Percentiles rank a stretch among this genome's conserved stretches.
phyloP scores from a whole-genome alignment of 305 asterid genomes.

The Solanum hybrid region DNA sequence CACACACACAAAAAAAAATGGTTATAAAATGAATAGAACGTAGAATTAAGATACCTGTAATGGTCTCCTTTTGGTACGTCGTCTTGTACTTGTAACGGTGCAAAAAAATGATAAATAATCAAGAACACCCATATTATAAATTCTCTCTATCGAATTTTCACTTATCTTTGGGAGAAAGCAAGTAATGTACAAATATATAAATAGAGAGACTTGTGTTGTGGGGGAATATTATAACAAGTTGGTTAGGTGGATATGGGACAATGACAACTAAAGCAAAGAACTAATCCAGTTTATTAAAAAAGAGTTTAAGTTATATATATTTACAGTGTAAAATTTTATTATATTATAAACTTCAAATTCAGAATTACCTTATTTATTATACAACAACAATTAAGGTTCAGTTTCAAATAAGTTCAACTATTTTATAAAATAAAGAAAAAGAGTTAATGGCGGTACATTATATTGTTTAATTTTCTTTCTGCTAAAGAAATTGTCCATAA shows the following conservation, averaged over 20 bases:
- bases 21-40: not conserved
- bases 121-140: conserved; percentile 68
- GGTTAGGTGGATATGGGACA: conserved; percentile 3
- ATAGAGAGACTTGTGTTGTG: not conserved
- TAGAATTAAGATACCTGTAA: conserved; percentile 66
- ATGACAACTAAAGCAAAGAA: not conserved
- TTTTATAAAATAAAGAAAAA: too few species aligned
- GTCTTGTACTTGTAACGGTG: conserved; percentile 52
- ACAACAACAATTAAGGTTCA: not conserved
- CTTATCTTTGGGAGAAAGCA: conserved; percentile 16
- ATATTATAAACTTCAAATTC: not conserved
- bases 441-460: not conserved
- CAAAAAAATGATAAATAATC: conserved; percentile 82
- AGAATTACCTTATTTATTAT: not conserved
- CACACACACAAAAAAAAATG: not conserved
- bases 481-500: conserved; percentile 17
- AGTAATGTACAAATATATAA: not conserved
- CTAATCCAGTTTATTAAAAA: not conserved
- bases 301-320: not conserved
- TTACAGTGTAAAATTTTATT: too few species aligned
- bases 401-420: too few species aligned
- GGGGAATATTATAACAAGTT: not conserved
- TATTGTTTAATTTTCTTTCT: not conserved
- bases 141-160: not conserved
- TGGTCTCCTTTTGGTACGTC: conserved; percentile 64